phyloP scores from a whole-genome alignment of 441 rosid species.

The Corymbia calophylla region DNA sequence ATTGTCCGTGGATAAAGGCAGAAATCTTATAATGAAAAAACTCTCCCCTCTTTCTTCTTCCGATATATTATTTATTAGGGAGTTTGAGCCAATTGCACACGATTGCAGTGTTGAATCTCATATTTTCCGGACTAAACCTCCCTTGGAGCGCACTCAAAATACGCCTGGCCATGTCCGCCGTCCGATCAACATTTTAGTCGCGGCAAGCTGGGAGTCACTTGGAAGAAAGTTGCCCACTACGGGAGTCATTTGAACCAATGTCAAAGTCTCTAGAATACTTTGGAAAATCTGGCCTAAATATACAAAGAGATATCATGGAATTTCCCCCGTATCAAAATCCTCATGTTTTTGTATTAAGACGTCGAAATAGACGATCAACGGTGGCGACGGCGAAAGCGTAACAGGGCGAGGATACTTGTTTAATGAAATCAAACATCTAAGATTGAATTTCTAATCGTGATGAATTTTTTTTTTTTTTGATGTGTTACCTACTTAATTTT shows the following conservation, averaged over 20 bases:
- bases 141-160: not conserved
- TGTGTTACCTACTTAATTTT: not conserved
- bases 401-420: not conserved
- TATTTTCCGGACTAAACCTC: not conserved
- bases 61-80: not conserved
- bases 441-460: not conserved
- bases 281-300: not conserved
- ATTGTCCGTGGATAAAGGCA: not conserved
- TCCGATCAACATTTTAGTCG: not conserved
- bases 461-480: not conserved
- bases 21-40: not conserved
- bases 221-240: not conserved
- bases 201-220: not conserved
- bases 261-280: not conserved
- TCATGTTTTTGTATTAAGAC: not conserved
- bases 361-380: not conserved
- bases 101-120: too few species aligned
- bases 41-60: not conserved
- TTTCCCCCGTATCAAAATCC: not conserved
- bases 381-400: not conserved
- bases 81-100: not conserved
- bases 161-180: not conserved
- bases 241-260: not conserved
- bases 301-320: not conserved
- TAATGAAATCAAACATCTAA: not conserved